A percentile compares a stretch with the other conserved stretches of the same genome.
These are phyloP conservation scores for Colletotrichum echinochloae DNA, from an alignment of 2,329 filamentous ascomycete genomes.

Conservation along the genomic window DNA sequence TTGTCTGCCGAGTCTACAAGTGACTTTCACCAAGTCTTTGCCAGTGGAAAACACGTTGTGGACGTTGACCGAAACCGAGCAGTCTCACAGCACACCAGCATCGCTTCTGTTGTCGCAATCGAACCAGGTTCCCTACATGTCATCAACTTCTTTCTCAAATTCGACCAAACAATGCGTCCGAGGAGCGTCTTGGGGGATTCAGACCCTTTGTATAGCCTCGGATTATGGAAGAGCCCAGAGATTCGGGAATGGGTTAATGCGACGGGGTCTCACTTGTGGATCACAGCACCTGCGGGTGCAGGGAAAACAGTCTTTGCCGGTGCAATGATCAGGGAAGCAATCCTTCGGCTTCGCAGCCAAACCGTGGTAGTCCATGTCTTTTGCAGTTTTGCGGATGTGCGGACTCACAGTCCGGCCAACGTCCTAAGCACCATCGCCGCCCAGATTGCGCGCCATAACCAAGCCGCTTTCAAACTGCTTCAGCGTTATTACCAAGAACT, in stretches of 20 bases:
- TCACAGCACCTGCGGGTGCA: conserved; percentile 6
- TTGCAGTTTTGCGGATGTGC: background rate
- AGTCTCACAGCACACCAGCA: background rate
- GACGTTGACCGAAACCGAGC: background rate
- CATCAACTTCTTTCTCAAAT: background rate
- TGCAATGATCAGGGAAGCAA: background rate
- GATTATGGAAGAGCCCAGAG: background rate
- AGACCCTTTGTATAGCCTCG: background rate
- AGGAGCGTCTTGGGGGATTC: background rate
- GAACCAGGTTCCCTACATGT: background rate
- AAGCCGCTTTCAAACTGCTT: background rate
- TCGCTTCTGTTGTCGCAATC: background rate
- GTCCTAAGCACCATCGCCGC: conserved; percentile 4
- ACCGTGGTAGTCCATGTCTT: background rate
- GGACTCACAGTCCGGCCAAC: background rate
- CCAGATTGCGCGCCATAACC: background rate
- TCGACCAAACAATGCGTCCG: background rate
- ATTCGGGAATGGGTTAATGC: background rate
- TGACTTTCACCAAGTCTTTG: background rate
- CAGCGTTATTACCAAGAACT: background rate
- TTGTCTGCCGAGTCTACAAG: background rate
- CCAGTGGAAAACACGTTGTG: background rate
- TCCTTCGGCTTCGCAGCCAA: background rate
- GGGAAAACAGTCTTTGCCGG: conserved; percentile 3
- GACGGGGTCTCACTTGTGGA: background rate